A percentile compares a stretch with the other conserved stretches of the same genome.
These are phyloP conservation scores for Catunica adiposa DNA, from an alignment of 2,329 filamentous ascomycete species.

Conservation along the genomic window DNA sequence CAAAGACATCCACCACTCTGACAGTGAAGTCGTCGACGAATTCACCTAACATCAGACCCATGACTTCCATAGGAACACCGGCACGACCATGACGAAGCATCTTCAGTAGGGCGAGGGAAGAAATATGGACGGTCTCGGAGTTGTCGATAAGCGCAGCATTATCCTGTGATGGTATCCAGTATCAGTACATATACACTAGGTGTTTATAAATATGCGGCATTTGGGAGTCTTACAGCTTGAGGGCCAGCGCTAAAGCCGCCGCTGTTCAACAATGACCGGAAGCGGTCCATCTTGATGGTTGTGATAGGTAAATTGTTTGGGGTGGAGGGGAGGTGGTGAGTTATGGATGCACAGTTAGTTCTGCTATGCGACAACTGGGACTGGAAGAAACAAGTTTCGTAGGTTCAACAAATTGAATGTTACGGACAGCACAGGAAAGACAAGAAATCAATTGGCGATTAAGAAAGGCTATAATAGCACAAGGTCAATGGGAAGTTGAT, in stretches of 20 bases:
- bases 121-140: constrained; percentile 98
- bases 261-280: constrained; percentile 12
- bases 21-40: constrained; percentile 47
- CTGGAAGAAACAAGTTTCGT: not conserved
- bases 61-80: constrained; percentile 98
- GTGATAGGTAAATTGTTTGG: not conserved
- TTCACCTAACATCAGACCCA: constrained; percentile 69
- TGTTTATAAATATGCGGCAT: not conserved
- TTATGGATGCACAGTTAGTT: not conserved
- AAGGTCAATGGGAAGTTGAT: not conserved
- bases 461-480: not conserved
- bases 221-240: not conserved
- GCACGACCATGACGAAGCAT: constrained; percentile 96
- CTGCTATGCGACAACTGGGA: not conserved
- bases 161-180: constrained; percentile 38
- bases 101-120: constrained; percentile 88
- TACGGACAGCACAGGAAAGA: not conserved
- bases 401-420: not conserved
- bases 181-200: not conserved
- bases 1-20: constrained; percentile 94
- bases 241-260: constrained; percentile 4
- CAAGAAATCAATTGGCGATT: not conserved
- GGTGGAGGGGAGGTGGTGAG: not conserved
- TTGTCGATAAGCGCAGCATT: constrained; percentile 90
- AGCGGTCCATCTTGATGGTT: constrained; percentile 9